phyloP scores from a whole-genome alignment of 192 early-diverging fungal species.

The Funneliformis geosporum region DNA sequence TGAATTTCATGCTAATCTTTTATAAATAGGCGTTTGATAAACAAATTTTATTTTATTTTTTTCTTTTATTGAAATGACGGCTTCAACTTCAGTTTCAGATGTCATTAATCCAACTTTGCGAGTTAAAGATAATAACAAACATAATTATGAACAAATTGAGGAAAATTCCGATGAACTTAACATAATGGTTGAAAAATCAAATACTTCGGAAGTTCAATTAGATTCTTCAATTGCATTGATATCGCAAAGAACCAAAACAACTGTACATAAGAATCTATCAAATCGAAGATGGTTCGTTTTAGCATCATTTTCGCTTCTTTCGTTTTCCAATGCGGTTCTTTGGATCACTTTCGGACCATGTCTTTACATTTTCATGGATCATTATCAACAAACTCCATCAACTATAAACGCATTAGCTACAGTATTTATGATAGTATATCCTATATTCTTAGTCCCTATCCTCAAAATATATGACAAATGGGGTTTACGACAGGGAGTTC shows the following conservation, averaged over 20 bases:
- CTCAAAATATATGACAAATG: slow-evolving; percentile 41
- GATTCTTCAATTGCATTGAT: not conserved
- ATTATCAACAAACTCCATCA: slow-evolving; percentile 35
- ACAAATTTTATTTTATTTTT: too few relatives aligned
- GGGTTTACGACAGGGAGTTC: slow-evolving; percentile 40
- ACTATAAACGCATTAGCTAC: slow-evolving; percentile 42
- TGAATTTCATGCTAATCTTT: too few relatives aligned
- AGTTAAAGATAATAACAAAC: not conserved
- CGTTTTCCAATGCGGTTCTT: slow-evolving; percentile 41
- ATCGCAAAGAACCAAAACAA: not conserved
- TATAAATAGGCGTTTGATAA: too few relatives aligned
- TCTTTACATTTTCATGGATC: slow-evolving; percentile 44
- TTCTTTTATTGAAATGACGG: too few relatives aligned
- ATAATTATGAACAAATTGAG: not conserved
- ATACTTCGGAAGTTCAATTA: not conserved
- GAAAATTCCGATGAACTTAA: not conserved
- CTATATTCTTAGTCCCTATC: slow-evolving; percentile 39
- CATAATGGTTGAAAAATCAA: not conserved
- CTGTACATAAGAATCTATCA: not conserved
- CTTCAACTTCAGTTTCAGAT: not conserved
- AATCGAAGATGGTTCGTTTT: not conserved
- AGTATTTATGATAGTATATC: slow-evolving; percentile 46
- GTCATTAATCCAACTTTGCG: not conserved
- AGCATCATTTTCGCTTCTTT: slow-evolving; percentile 38
- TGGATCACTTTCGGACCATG: slow-evolving; percentile 53